phyloP scores from a whole-genome alignment of 495 filamentous ascomycete genomes.

The Tricharina praecox region DNA sequence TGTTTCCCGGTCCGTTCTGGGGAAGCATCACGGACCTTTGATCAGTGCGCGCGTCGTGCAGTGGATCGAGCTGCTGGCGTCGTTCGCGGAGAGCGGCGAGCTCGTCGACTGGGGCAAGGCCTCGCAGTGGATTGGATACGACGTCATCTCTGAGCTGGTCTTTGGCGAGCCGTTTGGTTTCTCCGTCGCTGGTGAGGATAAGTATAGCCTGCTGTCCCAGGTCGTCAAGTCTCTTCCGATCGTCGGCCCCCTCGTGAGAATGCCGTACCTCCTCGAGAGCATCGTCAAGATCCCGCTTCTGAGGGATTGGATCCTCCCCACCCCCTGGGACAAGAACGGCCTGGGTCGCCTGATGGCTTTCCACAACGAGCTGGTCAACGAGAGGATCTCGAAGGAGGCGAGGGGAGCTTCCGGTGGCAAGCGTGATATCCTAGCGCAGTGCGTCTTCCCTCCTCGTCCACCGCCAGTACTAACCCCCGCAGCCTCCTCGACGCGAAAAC shows the following conservation, averaged over 20 bases:
- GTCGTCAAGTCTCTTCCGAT: slow-evolving; percentile 36
- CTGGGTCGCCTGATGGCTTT: slow-evolving; percentile 3
- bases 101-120: neutral
- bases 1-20: slow-evolving; percentile 25
- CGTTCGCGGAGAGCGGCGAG: neutral
- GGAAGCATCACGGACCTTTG: slow-evolving; percentile 12
- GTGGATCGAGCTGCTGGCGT: slow-evolving; percentile 26
- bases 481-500: neutral
- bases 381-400: too few species aligned
- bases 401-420: too few species aligned
- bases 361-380: too few species aligned
- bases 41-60: slow-evolving; percentile 9
- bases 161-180: slow-evolving; percentile 48
- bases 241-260: slow-evolving; percentile 26
- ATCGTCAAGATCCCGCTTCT: neutral
- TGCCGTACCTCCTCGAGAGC: neutral
- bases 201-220: slow-evolving; percentile 37
- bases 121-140: slow-evolving; percentile 36
- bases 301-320: neutral
- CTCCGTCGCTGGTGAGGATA: slow-evolving; percentile 40
- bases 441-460: neutral
- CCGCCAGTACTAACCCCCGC: neutral
- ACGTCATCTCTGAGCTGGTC: slow-evolving; percentile 47
- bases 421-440: neutral
- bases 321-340: slow-evolving; percentile 3